Evolutionary conservation across 1,139 yeast species (phyloP), one percentile per base, ranked within the genome.

Genomic region (Nematodospora anomalae): DNA sequence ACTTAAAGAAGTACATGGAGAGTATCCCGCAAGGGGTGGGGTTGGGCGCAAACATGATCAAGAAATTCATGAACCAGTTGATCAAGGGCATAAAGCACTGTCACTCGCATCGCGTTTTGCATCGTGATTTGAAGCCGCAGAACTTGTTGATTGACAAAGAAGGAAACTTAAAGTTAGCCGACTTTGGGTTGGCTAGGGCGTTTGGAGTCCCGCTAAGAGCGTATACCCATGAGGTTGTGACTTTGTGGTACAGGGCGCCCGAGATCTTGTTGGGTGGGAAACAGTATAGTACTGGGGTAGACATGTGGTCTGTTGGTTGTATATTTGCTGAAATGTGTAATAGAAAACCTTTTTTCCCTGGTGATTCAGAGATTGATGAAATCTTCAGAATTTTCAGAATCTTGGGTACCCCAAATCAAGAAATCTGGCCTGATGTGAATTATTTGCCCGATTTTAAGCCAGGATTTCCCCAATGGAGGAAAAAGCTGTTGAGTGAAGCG

Each of bases 291-390:
- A 92, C 97, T 0, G 97, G 97, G 18, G 97, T 92, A 34, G 99
- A 92, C 60, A 89, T 94, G 83, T 92, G 99, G 99, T 87, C 96
- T 12, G 87, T 89, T 41, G 99, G 99, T 15, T 90, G 97, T 62
- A 92, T 92, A 40, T 92, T 94, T 65, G 98, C 97, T 4, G 99
- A 92, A 61, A 90, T 92, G 97, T 92, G 94, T 51, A 88, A 90
- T 56, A 75, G 98, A 45, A 88, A 88, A 61, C 97, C 99, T 7
- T 65, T 92, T 35, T 92, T 92, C 66, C 95, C 97, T 2, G 99
- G 98, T 21, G 98, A 92, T 62, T 87, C 96, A 11, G 98, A 92
- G 61, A 92, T 92, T 58, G 98, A 92, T 60, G 97, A 92, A 67
- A 92, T 92, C 50, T 90, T 92, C 71, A 82, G 94, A 64, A 92